Conservation (phyloP, 2,329 filamentous ascomycete genomes). For the Boeremia lycopersici region DNA sequence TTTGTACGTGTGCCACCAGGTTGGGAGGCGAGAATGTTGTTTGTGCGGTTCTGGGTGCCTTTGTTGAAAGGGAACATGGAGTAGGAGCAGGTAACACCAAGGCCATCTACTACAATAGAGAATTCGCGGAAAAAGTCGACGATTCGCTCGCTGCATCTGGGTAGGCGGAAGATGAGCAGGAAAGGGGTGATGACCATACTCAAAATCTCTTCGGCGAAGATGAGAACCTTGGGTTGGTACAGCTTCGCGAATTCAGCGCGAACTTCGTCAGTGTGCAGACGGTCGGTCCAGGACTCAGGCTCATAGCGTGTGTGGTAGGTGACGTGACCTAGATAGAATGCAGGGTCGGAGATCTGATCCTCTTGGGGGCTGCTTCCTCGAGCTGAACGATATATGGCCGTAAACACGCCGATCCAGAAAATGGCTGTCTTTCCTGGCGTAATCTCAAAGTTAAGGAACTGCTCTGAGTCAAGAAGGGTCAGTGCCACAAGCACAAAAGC, state of each 20-base stretch:
- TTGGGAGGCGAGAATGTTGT: constrained; percentile 54
- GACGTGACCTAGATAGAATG: constrained; percentile 85
- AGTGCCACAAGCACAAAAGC: constrained; percentile 83
- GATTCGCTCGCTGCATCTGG: constrained; percentile 87
- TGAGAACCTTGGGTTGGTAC: constrained; percentile 89
- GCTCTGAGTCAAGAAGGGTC: constrained; percentile 86
- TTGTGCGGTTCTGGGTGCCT: constrained; percentile 57
- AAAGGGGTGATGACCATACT: constrained; percentile 93
- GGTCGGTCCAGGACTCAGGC: constrained; percentile 84
- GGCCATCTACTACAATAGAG: constrained; percentile 92
- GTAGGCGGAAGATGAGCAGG: constrained; percentile 83
- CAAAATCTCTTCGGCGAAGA: constrained; percentile 90
- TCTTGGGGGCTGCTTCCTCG: constrained; percentile 80
- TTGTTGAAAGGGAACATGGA: constrained; percentile 97
- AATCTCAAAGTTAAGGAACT: constrained; percentile 91
- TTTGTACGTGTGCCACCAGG: constrained; percentile 56
- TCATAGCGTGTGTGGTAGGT: constrained; percentile 93
- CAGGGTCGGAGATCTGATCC: constrained; percentile 91
- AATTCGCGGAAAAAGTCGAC: constrained; percentile 99
- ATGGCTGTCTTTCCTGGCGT: constrained; percentile 86
- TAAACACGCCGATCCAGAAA: constrained; percentile 86
- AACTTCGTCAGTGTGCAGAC: constrained; percentile 92
- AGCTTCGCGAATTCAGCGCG: constrained; percentile 87
- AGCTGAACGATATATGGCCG: constrained; percentile 80
- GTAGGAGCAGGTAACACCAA: constrained; percentile 96